Evolutionary conservation across 768 basidiomycete species (phyloP).

Genomic region (Amanita polypyramis): DNA sequence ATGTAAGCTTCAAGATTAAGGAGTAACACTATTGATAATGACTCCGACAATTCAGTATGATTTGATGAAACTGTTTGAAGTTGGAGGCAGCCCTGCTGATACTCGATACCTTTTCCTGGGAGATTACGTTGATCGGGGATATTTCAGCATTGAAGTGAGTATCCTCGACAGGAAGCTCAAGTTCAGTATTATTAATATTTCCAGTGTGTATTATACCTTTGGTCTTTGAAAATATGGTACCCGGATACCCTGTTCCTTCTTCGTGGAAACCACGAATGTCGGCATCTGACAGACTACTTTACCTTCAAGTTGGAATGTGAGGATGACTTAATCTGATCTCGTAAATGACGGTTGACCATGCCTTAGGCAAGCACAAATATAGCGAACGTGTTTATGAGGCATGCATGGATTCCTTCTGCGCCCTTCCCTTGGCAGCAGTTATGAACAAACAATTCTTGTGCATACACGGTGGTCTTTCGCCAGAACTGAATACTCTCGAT

Average conservation of each 20-base stretch:
- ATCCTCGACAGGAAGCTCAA: slow-evolving; percentile 2
- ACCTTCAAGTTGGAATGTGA: slow-evolving; percentile 97
- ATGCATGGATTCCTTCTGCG: slow-evolving; percentile 96
- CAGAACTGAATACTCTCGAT: slow-evolving; percentile 91
- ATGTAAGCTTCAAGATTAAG: slow-evolving; percentile 45
- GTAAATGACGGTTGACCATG: slow-evolving; percentile 3
- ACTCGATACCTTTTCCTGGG: slow-evolving; percentile 89
- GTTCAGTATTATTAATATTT: slow-evolving; percentile 7
- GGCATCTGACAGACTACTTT: slow-evolving; percentile 97
- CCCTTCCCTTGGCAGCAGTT: slow-evolving; percentile 87
- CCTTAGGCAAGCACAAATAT: slow-evolving; percentile 94
- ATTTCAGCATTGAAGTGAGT: slow-evolving; percentile 84
- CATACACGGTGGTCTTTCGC: slow-evolving; percentile 94
- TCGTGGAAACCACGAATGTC: slow-evolving; percentile 97
- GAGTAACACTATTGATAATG: slow-evolving; percentile 8
- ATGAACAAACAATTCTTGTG: slow-evolving; percentile 99
- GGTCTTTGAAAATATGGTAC: slow-evolving; percentile 99
- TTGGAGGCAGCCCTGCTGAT: slow-evolving; percentile 89
- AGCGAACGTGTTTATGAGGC: slow-evolving; percentile 94
- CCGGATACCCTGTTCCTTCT: slow-evolving; percentile 93
- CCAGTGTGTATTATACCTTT: slow-evolving; percentile 95
- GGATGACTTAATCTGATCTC: slow-evolving; percentile 19
- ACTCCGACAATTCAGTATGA: slow-evolving; percentile 52
- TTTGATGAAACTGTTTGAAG: slow-evolving; percentile 92
- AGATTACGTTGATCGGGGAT: slow-evolving; percentile 89